Evolutionary conservation across 1,284 basidiomycete species (phyloP).

Genomic region (Leccinum angustisporum): DNA sequence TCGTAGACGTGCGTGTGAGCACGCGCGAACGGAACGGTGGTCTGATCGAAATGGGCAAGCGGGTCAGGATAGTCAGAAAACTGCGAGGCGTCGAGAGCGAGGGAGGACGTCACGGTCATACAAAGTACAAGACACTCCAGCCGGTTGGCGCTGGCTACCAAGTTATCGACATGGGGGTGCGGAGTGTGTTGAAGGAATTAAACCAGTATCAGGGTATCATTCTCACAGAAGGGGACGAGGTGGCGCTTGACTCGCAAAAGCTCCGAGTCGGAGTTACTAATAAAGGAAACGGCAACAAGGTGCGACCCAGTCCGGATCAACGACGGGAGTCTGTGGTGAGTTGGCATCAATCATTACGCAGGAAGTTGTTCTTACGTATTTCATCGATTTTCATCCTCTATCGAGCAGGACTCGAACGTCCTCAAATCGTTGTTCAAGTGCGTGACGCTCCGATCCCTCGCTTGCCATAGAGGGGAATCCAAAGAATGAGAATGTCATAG

Average conservation of each 20-base stretch:
- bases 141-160: constrained; percentile 91
- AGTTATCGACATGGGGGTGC: constrained; percentile 68
- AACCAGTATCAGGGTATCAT: constrained; percentile 81
- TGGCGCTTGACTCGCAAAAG: constrained; percentile 59
- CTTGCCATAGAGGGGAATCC: no score
- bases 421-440: no score
- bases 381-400: no score
- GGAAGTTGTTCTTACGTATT: no score
- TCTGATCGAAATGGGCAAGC: constrained; percentile 85
- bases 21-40: constrained; percentile 90
- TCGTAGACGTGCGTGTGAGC: constrained; percentile 94
- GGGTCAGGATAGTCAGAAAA: constrained; percentile 76
- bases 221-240: constrained; percentile 54
- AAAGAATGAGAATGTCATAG: no score
- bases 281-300: no score
- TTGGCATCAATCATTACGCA: no score
- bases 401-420: no score
- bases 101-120: constrained; percentile 73
- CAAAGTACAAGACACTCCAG: constrained; percentile 81
- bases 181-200: constrained; percentile 74
- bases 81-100: constrained; percentile 69
- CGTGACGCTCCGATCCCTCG: no score
- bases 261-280: no score
- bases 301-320: no score
- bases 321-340: no score